Conservation (phyloP, 2,329 filamentous ascomycete genomes). For the Periconia macrospinosa region DNA sequence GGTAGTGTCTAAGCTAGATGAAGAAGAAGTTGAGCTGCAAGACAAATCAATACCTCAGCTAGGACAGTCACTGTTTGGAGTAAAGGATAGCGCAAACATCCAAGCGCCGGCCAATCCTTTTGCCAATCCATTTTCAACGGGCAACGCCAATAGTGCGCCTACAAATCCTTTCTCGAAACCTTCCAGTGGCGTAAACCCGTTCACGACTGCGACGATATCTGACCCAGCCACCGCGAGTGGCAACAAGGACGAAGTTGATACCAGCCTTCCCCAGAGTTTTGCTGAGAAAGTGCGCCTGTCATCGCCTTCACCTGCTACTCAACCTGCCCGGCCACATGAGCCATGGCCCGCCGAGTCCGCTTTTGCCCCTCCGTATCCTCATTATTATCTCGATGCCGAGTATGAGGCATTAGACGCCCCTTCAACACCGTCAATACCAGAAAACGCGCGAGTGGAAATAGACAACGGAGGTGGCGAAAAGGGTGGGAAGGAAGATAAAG, state of each 20-base stretch:
- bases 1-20: slow-evolving; percentile 15
- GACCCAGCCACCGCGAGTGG: slow-evolving; percentile 12
- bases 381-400: slow-evolving; percentile 82
- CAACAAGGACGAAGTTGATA: slow-evolving; percentile 16
- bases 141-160: slow-evolving; percentile 37
- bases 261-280: slow-evolving; percentile 73
- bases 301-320: slow-evolving; percentile 35
- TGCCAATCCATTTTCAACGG: slow-evolving; percentile 63
- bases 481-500: slow-evolving; percentile 49
- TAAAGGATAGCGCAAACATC: slow-evolving; percentile 47
- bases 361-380: slow-evolving; percentile 72
- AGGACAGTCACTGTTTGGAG: slow-evolving; percentile 72
- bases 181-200: slow-evolving; percentile 24
- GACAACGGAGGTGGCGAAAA: slow-evolving; percentile 32
- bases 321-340: slow-evolving; percentile 53
- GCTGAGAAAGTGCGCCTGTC: slow-evolving; percentile 67
- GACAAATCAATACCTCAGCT: slow-evolving; percentile 52
- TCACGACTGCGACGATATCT: slow-evolving; percentile 17
- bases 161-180: slow-evolving; percentile 60
- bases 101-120: slow-evolving; percentile 32
- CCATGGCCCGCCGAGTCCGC: slow-evolving; percentile 73
- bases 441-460: slow-evolving; percentile 49
- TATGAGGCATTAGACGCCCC: slow-evolving; percentile 78
- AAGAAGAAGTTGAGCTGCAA: slow-evolving; percentile 22
- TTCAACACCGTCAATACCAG: slow-evolving; percentile 52